phyloP scores from a whole-genome alignment of 441 rosid genomes.

The Eutrema salsugineum region DNA sequence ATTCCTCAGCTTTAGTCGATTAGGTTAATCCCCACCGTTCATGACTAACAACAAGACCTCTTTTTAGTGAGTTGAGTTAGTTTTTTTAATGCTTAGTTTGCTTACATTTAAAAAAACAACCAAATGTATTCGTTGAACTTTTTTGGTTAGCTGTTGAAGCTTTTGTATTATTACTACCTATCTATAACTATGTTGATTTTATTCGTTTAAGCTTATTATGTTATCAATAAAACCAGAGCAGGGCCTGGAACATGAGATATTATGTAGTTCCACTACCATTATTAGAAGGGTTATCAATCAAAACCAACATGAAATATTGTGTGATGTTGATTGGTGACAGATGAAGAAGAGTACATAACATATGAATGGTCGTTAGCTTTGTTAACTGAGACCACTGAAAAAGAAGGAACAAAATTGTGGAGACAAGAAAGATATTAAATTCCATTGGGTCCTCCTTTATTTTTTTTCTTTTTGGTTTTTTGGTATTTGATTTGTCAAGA shows the following conservation, averaged over 20 bases:
- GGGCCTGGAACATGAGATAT: no score
- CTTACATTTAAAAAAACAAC: neutral
- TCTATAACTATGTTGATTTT: neutral
- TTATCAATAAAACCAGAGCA: neutral
- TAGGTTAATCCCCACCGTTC: neutral
- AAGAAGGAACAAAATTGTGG: no score
- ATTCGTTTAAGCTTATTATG: neutral
- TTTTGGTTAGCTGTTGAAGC: neutral
- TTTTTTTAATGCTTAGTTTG: neutral
- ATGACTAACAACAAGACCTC: neutral
- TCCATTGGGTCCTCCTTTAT: no score
- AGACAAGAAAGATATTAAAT: no score
- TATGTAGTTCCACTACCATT: neutral
- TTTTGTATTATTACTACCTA: neutral
- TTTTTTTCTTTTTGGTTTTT: no score
- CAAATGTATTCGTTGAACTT: neutral
- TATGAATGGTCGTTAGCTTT: no score
- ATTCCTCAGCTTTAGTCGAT: neutral
- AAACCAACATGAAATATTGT: neutral
- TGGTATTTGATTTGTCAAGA: no score
- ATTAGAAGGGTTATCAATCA: neutral
- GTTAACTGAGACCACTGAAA: no score
- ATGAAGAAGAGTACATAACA: no score
- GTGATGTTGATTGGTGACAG: no score
- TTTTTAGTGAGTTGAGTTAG: conserved; percentile 19